Evolutionary conservation across 2,329 filamentous ascomycete genomes (phyloP), one percentile per base, ranked within the genome.

Genomic region (Gnomoniopsis sp.): DNA sequence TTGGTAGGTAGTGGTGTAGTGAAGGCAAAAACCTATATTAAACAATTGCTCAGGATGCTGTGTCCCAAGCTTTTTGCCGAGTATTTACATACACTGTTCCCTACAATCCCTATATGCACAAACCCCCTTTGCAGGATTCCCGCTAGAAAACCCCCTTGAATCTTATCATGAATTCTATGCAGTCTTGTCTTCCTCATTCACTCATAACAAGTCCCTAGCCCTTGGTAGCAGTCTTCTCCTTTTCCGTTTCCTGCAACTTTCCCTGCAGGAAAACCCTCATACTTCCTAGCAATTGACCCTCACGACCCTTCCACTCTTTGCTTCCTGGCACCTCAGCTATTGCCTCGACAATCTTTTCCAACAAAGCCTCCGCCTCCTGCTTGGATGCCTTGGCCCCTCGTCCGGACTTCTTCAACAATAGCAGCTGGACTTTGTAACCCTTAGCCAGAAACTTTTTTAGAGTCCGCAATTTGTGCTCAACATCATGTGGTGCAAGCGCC

Each of bases 401-500:
- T 66, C 80, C 83, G 79, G 88, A 93, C 70, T 83, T 83, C 59
- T 70, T 71, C n/a, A 85, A 84, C 51, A 97, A 67, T 55, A 88
- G 67, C 12, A 97, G 69, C 70, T 95, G 88, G 21, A 97, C 91
- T 69, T 81, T 86, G 70, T 83, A 81, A 1, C 92, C 92, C 71
- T 91, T 90, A 10, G 71, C 76, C 69, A 97, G 69, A 69, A 96
- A 96, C 55, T 76, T 79, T 62, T 74, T 74, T 67, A 93, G 71
- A 74, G 86, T 84, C 67, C 82, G 82, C 71, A 95, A 70, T 69
- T 88, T 84, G 70, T 90, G 87, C n/a, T 75, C 75, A 54, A 96
- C 72, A 75, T 97, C 93, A 69, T 93, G 83, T 14, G 73, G 69
- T 61, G 86, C 87, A 67, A 96, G 96, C 36, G 88, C 87, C 93